Evolutionary conservation across 1,284 basidiomycete species (phyloP).

Genomic region (Lignosus rhinocerotis): DNA sequence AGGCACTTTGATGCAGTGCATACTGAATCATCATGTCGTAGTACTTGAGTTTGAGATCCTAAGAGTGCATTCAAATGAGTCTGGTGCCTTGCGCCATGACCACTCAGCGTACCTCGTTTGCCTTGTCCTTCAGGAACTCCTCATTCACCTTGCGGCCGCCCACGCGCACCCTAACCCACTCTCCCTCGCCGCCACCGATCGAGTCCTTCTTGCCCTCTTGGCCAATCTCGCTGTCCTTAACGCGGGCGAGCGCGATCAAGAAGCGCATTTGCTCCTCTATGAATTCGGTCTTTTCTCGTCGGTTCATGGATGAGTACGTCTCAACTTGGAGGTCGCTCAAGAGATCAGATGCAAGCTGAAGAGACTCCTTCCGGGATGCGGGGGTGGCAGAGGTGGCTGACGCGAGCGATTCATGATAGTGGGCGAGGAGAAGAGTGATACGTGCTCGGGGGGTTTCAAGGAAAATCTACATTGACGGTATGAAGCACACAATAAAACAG

Average conservation of each 20-base stretch:
- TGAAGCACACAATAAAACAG: not conserved
- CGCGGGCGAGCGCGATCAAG: slow-evolving; percentile 67
- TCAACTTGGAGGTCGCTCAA: slow-evolving; percentile 97
- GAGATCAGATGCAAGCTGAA: slow-evolving; percentile 85
- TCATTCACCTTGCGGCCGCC: slow-evolving; percentile 95
- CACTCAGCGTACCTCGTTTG: slow-evolving; percentile 70
- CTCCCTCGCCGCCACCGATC: slow-evolving; percentile 70
- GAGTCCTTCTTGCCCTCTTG: slow-evolving; percentile 53
- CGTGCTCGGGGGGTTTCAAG: slow-evolving; percentile 96
- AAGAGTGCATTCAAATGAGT: not conserved
- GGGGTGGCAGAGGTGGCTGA: slow-evolving; percentile 42
- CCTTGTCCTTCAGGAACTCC: slow-evolving; percentile 86
- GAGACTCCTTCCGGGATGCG: slow-evolving; percentile 57
- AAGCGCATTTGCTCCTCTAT: slow-evolving; percentile 98
- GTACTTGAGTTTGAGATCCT: slow-evolving; percentile 96
- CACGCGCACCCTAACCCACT: slow-evolving; percentile 92
- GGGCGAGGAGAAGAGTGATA: slow-evolving; percentile 83
- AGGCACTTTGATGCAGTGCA: slow-evolving; percentile 81
- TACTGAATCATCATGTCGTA: slow-evolving; percentile 97
- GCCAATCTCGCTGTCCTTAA: slow-evolving; percentile 62
- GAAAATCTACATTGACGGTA: slow-evolving; percentile 70
- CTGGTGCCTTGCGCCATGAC: not conserved
- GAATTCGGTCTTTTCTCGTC: slow-evolving; percentile 97
- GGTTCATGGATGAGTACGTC: slow-evolving; percentile 98
- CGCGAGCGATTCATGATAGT: slow-evolving; percentile 77